Evolutionary conservation across 257 asterid species (phyloP).

Genomic region (Solanum pennellii): DNA sequence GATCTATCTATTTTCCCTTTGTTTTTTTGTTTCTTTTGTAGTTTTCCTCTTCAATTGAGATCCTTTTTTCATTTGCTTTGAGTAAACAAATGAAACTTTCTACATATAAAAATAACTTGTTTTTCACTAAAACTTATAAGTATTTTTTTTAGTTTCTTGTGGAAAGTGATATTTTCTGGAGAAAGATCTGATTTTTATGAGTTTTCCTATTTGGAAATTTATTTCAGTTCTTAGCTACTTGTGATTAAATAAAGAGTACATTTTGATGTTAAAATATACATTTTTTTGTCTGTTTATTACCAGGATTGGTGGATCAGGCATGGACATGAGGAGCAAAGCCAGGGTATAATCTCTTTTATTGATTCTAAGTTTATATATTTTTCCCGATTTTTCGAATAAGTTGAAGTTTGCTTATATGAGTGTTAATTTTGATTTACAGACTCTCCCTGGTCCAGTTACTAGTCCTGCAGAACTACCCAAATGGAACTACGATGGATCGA

Average conservation of each 20-base stretch:
- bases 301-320: slow-evolving; percentile 95
- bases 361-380: background rate
- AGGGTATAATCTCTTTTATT: slow-evolving; percentile 35
- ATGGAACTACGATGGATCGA: slow-evolving; percentile 94
- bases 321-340: slow-evolving; percentile 92
- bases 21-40: background rate
- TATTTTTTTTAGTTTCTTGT: background rate
- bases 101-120: background rate
- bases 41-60: background rate
- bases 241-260: background rate
- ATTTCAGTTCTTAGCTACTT: background rate
- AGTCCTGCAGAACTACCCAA: slow-evolving; percentile 82
- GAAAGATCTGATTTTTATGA: background rate
- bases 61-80: background rate
- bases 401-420: background rate
- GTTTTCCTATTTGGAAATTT: background rate
- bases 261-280: background rate
- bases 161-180: background rate
- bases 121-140: background rate
- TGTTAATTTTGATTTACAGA: slow-evolving; percentile 23
- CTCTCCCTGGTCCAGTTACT: slow-evolving; percentile 46
- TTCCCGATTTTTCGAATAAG: background rate
- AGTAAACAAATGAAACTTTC: background rate
- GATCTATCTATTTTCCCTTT: background rate
- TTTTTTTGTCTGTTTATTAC: background rate